phyloP scores from a whole-genome alignment of 1,139 yeast species.

The Eremothecium gossypii region DNA sequence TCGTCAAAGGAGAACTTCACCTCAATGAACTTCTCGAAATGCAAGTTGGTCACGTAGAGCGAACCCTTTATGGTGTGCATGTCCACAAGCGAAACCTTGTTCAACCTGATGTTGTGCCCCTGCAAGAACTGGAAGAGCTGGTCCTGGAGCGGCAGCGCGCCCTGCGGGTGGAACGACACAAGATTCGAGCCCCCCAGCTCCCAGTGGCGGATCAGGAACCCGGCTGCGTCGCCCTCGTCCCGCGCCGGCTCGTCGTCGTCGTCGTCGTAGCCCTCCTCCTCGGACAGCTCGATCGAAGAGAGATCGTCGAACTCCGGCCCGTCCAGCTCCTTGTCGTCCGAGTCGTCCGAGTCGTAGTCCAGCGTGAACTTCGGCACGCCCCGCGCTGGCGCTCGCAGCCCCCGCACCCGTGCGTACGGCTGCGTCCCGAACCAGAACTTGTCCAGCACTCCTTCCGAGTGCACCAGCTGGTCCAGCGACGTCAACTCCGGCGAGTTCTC shows the following conservation, averaged over 20 bases:
- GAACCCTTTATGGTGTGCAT: constrained; percentile 17
- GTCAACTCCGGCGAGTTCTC: constrained; percentile 22
- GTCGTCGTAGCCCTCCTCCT: constrained; percentile 7
- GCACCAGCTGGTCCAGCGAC: constrained; percentile 9
- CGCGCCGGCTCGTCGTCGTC: constrained; percentile 2
- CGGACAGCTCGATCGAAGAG: constrained; percentile 6
- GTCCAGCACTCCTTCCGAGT: constrained; percentile 6
- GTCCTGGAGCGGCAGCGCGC: constrained; percentile 9
- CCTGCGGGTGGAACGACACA: constrained; percentile 1
- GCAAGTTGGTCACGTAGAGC: constrained; percentile 24
- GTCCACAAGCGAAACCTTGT: constrained; percentile 13
- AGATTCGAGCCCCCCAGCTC: constrained; percentile 5
- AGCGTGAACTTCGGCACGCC: constrained; percentile 6
- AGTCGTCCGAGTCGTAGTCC: constrained; percentile 8
- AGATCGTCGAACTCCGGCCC: constrained; percentile 6
- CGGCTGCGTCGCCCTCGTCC: constrained; percentile 1
- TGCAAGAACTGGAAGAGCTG: constrained; percentile 15
- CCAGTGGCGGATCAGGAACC: constrained; percentile 6
- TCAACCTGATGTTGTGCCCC: constrained; percentile 23
- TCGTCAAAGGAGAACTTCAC: constrained; percentile 26
- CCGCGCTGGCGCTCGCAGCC: constrained; percentile 6
- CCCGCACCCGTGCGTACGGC: constrained; percentile 4
- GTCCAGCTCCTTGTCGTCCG: constrained; percentile 4
- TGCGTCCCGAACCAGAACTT: constrained; percentile 13
- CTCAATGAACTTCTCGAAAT: constrained; percentile 26